Conservation (phyloP, 2,329 filamentous ascomycete species). For the Alternaria sp. region DNA sequence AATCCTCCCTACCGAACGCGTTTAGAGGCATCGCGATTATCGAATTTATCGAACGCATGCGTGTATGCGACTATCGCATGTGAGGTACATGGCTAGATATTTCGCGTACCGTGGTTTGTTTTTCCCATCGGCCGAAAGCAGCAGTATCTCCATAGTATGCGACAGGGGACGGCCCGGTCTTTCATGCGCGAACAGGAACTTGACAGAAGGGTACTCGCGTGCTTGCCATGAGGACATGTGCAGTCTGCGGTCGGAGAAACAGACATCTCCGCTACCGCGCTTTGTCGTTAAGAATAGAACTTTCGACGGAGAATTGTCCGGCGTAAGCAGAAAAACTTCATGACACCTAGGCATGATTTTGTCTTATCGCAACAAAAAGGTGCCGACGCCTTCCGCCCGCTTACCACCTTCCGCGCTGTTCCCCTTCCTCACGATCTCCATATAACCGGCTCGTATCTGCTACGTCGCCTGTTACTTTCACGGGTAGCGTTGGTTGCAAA, state of each 20-base stretch:
- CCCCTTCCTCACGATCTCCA: neutral
- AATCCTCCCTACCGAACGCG: neutral
- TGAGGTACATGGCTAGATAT: neutral
- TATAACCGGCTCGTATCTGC: neutral
- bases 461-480: neutral
- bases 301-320: neutral
- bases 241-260: neutral
- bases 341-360: too few species aligned
- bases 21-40: neutral
- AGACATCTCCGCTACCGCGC: neutral
- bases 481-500: neutral
- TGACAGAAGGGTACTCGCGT: neutral
- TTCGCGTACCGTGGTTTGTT: neutral
- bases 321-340: neutral
- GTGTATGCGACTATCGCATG: neutral
- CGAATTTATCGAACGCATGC: neutral
- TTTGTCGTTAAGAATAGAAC: neutral
- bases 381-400: neutral
- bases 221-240: neutral
- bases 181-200: neutral
- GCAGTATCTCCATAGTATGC: slow-evolving; percentile 9
- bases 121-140: slow-evolving; percentile 5
- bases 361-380: neutral
- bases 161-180: neutral
- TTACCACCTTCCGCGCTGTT: neutral